phyloP scores from a whole-genome alignment of 768 basidiomycete genomes.

The Calocybe gangraenosa region DNA sequence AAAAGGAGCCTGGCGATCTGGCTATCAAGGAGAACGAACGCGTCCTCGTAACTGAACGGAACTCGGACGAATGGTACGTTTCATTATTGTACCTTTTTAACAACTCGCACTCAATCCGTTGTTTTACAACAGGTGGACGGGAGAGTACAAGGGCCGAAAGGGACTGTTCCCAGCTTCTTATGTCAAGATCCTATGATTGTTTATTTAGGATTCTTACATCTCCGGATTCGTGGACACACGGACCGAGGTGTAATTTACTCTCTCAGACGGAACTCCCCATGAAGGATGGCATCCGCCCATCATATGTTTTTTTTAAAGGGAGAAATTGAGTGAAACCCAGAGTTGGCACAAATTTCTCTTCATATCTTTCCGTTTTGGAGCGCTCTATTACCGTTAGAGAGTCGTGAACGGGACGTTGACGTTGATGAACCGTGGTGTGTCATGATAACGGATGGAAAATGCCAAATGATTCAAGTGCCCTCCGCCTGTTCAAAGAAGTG shows the following conservation, averaged over 20 bases:
- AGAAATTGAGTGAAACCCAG: too few relatives aligned
- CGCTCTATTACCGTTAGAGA: too few relatives aligned
- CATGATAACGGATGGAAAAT: too few relatives aligned
- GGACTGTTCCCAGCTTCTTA: constrained; percentile 70
- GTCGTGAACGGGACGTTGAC: too few relatives aligned
- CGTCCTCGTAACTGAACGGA: constrained; percentile 60
- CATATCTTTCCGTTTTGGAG: too few relatives aligned
- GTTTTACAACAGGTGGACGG: constrained; percentile 54
- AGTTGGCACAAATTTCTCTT: too few relatives aligned
- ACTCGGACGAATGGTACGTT: constrained; percentile 74
- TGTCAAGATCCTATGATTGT: constrained; percentile 49
- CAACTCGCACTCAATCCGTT: background rate
- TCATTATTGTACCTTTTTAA: background rate
- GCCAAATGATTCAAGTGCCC: too few relatives aligned
- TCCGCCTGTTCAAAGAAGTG: too few relatives aligned
- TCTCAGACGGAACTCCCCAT: background rate
- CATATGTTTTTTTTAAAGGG: background rate
- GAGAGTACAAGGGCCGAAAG: constrained; percentile 50
- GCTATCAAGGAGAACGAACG: constrained; percentile 50
- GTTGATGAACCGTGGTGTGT: too few relatives aligned
- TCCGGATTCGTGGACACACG: too few relatives aligned
- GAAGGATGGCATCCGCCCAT: background rate
- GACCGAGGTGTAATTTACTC: background rate
- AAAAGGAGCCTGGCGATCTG: constrained; percentile 68
- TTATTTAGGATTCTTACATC: too few relatives aligned